A percentile compares a stretch with the other conserved stretches of the same genome.
Evolutionary conservation across 1,139 yeast species (phyloP).

Genomic region (Geotrichum fermentans): DNA sequence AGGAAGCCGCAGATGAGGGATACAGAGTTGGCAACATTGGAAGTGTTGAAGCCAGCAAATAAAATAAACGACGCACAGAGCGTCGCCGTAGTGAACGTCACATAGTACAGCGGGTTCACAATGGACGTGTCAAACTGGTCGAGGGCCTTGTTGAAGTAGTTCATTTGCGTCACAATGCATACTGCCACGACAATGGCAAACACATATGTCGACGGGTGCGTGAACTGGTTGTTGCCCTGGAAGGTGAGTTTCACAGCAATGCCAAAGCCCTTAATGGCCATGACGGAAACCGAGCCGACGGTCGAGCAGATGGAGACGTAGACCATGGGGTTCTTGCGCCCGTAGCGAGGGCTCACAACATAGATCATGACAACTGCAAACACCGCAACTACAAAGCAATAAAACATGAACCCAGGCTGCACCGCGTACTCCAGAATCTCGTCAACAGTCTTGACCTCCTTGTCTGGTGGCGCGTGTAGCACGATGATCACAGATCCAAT

Average conservation of each 20-base stretch:
- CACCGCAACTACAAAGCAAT: slow-evolving; percentile 55
- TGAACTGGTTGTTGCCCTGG: slow-evolving; percentile 84
- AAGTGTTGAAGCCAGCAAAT: slow-evolving; percentile 82
- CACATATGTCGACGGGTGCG: slow-evolving; percentile 77
- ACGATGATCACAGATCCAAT: slow-evolving; percentile 88
- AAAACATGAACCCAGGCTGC: slow-evolving; percentile 72
- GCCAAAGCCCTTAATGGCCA: slow-evolving; percentile 91
- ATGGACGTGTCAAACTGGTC: slow-evolving; percentile 92
- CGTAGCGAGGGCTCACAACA: slow-evolving; percentile 75
- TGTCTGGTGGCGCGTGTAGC: slow-evolving; percentile 89
- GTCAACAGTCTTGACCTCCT: slow-evolving; percentile 82
- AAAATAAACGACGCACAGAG: slow-evolving; percentile 79
- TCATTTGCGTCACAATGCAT: slow-evolving; percentile 88
- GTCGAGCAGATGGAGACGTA: slow-evolving; percentile 85
- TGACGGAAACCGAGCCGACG: slow-evolving; percentile 87
- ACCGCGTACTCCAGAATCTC: slow-evolving; percentile 78
- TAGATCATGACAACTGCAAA: slow-evolving; percentile 78
- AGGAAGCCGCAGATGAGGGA: slow-evolving; percentile 84
- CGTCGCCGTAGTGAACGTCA: slow-evolving; percentile 86
- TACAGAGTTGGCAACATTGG: slow-evolving; percentile 73
- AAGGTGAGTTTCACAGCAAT: slow-evolving; percentile 83
- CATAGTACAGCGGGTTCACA: slow-evolving; percentile 87
- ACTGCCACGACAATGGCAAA: slow-evolving; percentile 73
- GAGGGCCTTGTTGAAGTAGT: slow-evolving; percentile 85
- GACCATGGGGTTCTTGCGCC: slow-evolving; percentile 80